Conservation (phyloP, 2,329 filamentous ascomycete species). For the Aureobasidium mangrovei region DNA sequence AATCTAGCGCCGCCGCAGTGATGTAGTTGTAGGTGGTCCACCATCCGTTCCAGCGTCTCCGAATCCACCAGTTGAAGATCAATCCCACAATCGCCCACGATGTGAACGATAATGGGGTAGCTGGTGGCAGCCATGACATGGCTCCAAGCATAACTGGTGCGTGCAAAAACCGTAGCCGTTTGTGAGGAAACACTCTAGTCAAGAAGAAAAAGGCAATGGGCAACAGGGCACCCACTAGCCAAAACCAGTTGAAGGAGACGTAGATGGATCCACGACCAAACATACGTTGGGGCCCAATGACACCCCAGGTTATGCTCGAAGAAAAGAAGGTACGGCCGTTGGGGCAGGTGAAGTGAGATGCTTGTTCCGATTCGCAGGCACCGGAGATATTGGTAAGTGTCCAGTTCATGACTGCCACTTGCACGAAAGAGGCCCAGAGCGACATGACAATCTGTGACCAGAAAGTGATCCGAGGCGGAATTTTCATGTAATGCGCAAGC, state of each 20-base stretch:
- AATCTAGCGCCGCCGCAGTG: neutral
- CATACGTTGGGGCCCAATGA: constrained; percentile 70
- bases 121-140: neutral
- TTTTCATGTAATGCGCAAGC: constrained; percentile 82
- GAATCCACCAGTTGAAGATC: neutral
- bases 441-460: constrained; percentile 70
- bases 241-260: constrained; percentile 57
- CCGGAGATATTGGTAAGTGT: constrained; percentile 71
- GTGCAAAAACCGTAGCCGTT: neutral
- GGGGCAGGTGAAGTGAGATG: constrained; percentile 82
- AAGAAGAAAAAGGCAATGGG: constrained; percentile 69
- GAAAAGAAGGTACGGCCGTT: constrained; percentile 85
- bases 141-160: constrained; percentile 2
- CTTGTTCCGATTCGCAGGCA: constrained; percentile 67
- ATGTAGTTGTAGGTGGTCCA: constrained; percentile 2
- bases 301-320: constrained; percentile 80
- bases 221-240: constrained; percentile 60
- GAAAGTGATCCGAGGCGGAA: constrained; percentile 70
- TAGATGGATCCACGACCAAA: constrained; percentile 71
- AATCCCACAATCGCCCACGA: neutral
- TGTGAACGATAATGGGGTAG: neutral
- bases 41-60: constrained; percentile 1
- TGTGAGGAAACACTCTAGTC: constrained; percentile 16
- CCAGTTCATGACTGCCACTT: constrained; percentile 82
- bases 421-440: constrained; percentile 65